These are phyloP conservation scores for Geotrichum carabidarum DNA, from an alignment of 1,139 yeast species.

Conservation along the genomic window DNA sequence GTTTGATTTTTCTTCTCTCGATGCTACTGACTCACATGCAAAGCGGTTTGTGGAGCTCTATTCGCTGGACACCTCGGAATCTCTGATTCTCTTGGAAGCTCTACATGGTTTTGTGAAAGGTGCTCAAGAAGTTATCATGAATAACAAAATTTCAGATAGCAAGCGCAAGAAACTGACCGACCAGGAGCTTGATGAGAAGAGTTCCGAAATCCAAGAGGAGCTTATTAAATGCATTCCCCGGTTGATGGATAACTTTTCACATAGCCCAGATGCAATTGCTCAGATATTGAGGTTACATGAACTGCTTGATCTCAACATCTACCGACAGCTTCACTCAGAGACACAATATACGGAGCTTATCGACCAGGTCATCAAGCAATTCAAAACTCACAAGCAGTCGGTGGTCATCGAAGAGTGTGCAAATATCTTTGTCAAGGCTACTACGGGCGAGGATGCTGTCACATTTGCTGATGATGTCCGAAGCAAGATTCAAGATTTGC, in stretches of 20 bases:
- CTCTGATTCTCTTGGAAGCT: slow-evolving; percentile 30
- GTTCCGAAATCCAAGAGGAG: slow-evolving; percentile 24
- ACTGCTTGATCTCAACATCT: slow-evolving; percentile 30
- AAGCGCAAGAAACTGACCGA: slow-evolving; percentile 17
- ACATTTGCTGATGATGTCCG: slow-evolving; percentile 22
- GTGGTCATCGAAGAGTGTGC: slow-evolving; percentile 25
- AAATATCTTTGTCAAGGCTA: slow-evolving; percentile 23
- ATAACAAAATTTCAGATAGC: slow-evolving; percentile 17
- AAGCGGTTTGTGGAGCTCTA: slow-evolving; percentile 21
- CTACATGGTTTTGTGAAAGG: slow-evolving; percentile 31
- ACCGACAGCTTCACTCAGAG: slow-evolving; percentile 29
- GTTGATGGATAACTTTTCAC: slow-evolving; percentile 29
- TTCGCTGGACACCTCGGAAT: slow-evolving; percentile 27
- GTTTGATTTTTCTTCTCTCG: slow-evolving; percentile 32
- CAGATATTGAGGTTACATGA: slow-evolving; percentile 29
- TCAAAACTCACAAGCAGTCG: slow-evolving; percentile 23
- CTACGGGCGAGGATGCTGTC: slow-evolving; percentile 19
- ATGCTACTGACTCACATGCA: slow-evolving; percentile 21
- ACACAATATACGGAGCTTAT: slow-evolving; percentile 26
- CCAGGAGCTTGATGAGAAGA: slow-evolving; percentile 21
- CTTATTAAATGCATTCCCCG: slow-evolving; percentile 27
- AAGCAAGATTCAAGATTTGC: slow-evolving; percentile 18
- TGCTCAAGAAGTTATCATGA: slow-evolving; percentile 19
- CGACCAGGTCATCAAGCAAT: slow-evolving; percentile 26
- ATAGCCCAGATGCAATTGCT: slow-evolving; percentile 29